Percentiles rank a stretch among this genome's conserved stretches.
These are phyloP conservation scores for Chytriomyces confervae DNA, from an alignment of 192 early-diverging fungal genomes.

Conservation along the genomic window DNA sequence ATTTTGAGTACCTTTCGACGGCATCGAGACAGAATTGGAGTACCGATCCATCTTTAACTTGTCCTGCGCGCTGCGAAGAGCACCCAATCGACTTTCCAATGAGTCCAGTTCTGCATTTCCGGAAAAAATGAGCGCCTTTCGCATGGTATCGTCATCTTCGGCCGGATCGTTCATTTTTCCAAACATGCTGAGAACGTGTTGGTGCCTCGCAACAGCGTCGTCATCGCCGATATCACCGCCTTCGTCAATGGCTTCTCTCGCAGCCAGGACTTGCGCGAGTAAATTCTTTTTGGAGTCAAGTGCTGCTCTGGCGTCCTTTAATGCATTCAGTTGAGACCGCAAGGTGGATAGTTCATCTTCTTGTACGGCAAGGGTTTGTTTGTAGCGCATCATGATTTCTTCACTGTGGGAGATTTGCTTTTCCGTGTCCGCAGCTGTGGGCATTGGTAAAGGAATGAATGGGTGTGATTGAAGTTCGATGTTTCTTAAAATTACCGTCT, in stretches of 20 bases:
- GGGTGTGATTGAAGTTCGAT: too few species aligned
- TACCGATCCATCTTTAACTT: not conserved
- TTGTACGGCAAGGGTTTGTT: constrained; percentile 3
- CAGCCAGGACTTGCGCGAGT: constrained; percentile 5
- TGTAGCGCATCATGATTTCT: not conserved
- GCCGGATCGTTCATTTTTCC: not conserved
- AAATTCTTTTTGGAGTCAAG: constrained; percentile 21
- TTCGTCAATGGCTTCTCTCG: not conserved
- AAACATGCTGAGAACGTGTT: constrained; percentile 1
- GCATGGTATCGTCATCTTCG: not conserved
- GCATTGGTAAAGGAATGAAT: too few species aligned
- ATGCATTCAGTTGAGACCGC: constrained; percentile 2
- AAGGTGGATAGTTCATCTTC: constrained; percentile 10
- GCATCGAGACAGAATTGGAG: not conserved
- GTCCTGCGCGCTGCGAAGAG: constrained; percentile 2
- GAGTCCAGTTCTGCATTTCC: not conserved
- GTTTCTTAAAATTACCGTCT: too few species aligned
- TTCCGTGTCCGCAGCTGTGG: not conserved
- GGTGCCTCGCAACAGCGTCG: not conserved
- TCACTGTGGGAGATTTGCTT: not conserved
- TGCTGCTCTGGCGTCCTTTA: not conserved
- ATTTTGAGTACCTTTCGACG: not conserved
- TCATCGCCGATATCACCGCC: not conserved
- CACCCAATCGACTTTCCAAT: not conserved
- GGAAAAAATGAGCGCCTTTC: not conserved